phyloP scores from a whole-genome alignment of 768 basidiomycete genomes.

The Pulveroboletus frians region DNA sequence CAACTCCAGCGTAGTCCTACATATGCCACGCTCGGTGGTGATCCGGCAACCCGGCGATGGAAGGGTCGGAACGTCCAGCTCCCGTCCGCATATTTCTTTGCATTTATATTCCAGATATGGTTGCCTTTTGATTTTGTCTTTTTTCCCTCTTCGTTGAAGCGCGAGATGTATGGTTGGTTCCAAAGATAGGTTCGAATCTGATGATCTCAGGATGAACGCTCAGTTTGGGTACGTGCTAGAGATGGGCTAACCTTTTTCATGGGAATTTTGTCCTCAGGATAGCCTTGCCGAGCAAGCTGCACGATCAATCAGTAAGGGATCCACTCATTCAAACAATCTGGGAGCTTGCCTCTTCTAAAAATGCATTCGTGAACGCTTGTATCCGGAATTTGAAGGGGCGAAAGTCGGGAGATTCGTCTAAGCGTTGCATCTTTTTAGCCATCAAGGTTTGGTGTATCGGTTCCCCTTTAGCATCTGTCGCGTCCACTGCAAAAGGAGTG shows the following conservation, averaged over 20 bases:
- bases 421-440: slow-evolving; percentile 97
- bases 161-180: slow-evolving; percentile 89
- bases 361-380: slow-evolving; percentile 94
- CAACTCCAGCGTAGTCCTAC: slow-evolving; percentile 79
- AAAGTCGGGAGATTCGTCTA: slow-evolving; percentile 95
- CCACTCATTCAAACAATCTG: slow-evolving; percentile 1
- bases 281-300: slow-evolving; percentile 79
- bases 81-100: slow-evolving; percentile 72
- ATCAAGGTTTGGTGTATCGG: slow-evolving; percentile 97
- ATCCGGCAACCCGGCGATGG: slow-evolving; percentile 80
- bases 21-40: slow-evolving; percentile 77
- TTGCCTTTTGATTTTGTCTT: slow-evolving; percentile 99
- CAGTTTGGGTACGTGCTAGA: slow-evolving; percentile 5
- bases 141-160: slow-evolving; percentile 98
- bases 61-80: slow-evolving; percentile 88
- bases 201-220: slow-evolving; percentile 21
- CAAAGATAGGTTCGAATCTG: slow-evolving; percentile 94
- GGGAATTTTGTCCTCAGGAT: slow-evolving; percentile 90
- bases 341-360: slow-evolving; percentile 75
- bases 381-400: slow-evolving; percentile 99
- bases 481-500: slow-evolving; percentile 61
- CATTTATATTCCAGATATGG: slow-evolving; percentile 98
- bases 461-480: slow-evolving; percentile 91
- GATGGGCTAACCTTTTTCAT: slow-evolving; percentile 78
- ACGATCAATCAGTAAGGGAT: slow-evolving; percentile 8